Evolutionary conservation across 768 basidiomycete species (phyloP).

Genomic region (Paxillus ammoniavirescens): DNA sequence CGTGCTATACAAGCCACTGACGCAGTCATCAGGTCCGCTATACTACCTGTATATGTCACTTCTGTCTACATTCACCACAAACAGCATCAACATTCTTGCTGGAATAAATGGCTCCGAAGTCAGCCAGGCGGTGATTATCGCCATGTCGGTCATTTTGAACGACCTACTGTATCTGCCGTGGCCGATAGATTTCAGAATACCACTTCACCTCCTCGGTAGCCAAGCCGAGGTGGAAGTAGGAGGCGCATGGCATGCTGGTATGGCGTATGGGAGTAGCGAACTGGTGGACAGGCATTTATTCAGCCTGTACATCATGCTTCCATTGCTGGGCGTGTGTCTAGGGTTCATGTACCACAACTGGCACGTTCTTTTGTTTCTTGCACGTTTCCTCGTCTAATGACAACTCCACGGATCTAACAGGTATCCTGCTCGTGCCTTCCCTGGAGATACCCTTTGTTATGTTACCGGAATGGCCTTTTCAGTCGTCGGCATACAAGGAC

Average conservation of each 20-base stretch:
- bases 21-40: slow-evolving; percentile 63
- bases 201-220: slow-evolving; percentile 66
- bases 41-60: slow-evolving; percentile 98
- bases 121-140: slow-evolving; percentile 89
- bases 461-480: slow-evolving; percentile 98
- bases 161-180: slow-evolving; percentile 94
- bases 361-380: slow-evolving; percentile 42
- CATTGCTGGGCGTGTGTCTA: slow-evolving; percentile 84
- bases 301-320: slow-evolving; percentile 96
- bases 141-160: slow-evolving; percentile 85
- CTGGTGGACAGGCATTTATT: slow-evolving; percentile 93
- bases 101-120: slow-evolving; percentile 98
- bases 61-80: slow-evolving; percentile 94
- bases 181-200: slow-evolving; percentile 72
- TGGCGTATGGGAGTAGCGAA: slow-evolving; percentile 82
- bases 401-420: slow-evolving; percentile 38
- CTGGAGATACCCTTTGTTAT: slow-evolving; percentile 97
- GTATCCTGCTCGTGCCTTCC: slow-evolving; percentile 95
- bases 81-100: slow-evolving; percentile 98
- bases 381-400: background rate
- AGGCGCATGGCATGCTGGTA: slow-evolving; percentile 79
- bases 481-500: slow-evolving; percentile 94
- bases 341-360: slow-evolving; percentile 97
- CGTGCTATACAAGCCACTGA: slow-evolving; percentile 1
- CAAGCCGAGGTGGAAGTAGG: slow-evolving; percentile 70